These are phyloP conservation scores for Amniculicola lignicola DNA, from an alignment of 495 filamentous ascomycete species.

Conservation along the genomic window DNA sequence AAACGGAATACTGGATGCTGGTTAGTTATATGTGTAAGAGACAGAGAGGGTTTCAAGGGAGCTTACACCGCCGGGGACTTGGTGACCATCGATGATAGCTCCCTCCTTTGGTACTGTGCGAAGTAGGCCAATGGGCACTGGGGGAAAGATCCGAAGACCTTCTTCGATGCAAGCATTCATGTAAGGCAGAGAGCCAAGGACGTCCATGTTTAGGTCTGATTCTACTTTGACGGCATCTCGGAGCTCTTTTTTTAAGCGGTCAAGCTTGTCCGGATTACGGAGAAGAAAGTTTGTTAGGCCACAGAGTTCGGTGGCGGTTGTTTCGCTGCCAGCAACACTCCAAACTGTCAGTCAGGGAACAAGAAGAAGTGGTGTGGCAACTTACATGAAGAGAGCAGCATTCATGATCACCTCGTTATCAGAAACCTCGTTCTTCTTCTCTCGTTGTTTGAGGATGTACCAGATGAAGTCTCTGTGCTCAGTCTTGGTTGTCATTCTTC, in stretches of 20 bases:
- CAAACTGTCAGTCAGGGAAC: background rate
- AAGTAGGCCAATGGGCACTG: slow-evolving; percentile 49
- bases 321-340: slow-evolving; percentile 41
- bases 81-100: slow-evolving; percentile 40
- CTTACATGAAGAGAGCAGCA: slow-evolving; percentile 36
- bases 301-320: slow-evolving; percentile 36
- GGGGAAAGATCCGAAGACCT: slow-evolving; percentile 53
- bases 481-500: slow-evolving; percentile 34
- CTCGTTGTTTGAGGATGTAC: slow-evolving; percentile 37
- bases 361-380: background rate
- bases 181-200: slow-evolving; percentile 44
- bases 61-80: slow-evolving; percentile 41
- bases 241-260: slow-evolving; percentile 31
- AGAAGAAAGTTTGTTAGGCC: slow-evolving; percentile 34
- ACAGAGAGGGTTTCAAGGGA: background rate
- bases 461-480: slow-evolving; percentile 38
- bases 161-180: slow-evolving; percentile 51
- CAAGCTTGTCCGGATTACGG: slow-evolving; percentile 21
- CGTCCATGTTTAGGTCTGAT: slow-evolving; percentile 33
- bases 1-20: slow-evolving; percentile 19
- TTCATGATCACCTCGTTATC: slow-evolving; percentile 39
- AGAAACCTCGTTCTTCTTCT: slow-evolving; percentile 36
- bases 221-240: slow-evolving; percentile 26
- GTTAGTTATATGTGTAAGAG: background rate
- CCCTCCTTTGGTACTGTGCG: slow-evolving; percentile 49